Evolutionary conservation across 140 eudicot genomes (phyloP), one percentile per base, ranked within the genome.

Genomic region (Oenanthe javanica): DNA sequence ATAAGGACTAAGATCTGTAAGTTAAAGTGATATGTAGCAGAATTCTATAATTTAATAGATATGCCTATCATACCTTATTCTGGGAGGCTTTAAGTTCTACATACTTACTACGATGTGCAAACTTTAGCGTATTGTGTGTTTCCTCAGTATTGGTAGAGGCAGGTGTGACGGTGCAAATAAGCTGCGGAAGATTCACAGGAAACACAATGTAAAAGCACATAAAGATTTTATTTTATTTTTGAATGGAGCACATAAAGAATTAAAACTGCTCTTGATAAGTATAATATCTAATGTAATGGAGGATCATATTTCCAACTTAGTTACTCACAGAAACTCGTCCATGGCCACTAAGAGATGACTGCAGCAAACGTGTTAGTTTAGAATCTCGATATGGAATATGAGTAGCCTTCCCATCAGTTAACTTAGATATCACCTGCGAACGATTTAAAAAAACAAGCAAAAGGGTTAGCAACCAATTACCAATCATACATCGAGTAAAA

Each of bases 321-420:
- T 27, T 14, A 91, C 98, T 93, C 86, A 93, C 98, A 51, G 98
- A 93, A 73, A 93, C 91, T 69, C 94, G 96, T 40, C 98, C 98
- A 81, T 86, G 94, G 81, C 98, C 98, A 83, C 98, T 93, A 25
- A 93, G 96, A 70, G 98, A 93, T 8, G 98, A 91, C 83, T 93
- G 98, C 84, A 93, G 81, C 72, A 93, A 75, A 66, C 96, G 91
- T 55, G 98, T 93, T 38, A 93, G 90, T 83, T 93, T 93, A 52
- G 98, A 93, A 88, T 93, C 96, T 67, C 98, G 90, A 85, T 89
- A 93, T 36, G 98, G 98, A 59, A 93, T 82, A 86, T 93, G 98
- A 82, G 91, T 84, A 82, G 96, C 83, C 81, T 89, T 93, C 52
- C 89, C 90, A 78, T 93, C 98, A 59, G 93, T 93, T 77, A 93